A percentile compares a stretch with the other conserved stretches of the same genome.
Conservation (phyloP, 139 green algal genomes). For the Coccomyxa sp. region DNA sequence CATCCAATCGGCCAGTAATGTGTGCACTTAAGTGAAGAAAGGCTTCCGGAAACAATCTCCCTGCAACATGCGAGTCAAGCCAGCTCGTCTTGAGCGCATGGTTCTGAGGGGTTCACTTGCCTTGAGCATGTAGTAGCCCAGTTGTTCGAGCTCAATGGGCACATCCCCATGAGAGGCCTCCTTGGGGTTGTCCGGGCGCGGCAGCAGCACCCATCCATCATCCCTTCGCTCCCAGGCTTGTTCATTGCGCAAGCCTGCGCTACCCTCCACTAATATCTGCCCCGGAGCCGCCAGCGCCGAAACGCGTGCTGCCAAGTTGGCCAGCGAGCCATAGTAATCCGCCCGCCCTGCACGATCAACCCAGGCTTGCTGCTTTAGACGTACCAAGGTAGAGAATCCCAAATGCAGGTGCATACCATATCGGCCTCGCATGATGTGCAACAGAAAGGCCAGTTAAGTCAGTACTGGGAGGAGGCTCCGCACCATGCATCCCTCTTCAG, state of each 20-base stretch:
- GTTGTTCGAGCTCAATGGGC: constrained; percentile 24
- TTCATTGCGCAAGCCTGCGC: constrained; percentile 3
- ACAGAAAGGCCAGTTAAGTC: too few relatives aligned
- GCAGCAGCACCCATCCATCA: constrained; percentile 21
- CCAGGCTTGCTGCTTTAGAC: neutral
- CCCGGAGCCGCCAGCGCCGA: constrained; percentile 57
- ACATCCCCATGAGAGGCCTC: neutral
- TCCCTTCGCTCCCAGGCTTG: constrained; percentile 6
- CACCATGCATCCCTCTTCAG: neutral
- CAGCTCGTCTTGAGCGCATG: too few relatives aligned
- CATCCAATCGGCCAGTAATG: too few relatives aligned
- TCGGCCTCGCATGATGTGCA: too few relatives aligned
- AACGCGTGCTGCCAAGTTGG: constrained; percentile 74
- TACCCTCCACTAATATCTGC: constrained; percentile 61
- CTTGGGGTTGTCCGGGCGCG: neutral
- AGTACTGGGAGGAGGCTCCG: too few relatives aligned
- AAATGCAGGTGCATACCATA: neutral
- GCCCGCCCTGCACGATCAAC: constrained; percentile 43
- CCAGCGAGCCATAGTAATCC: constrained; percentile 77
- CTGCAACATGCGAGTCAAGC: too few relatives aligned
- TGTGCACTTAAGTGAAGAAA: too few relatives aligned
- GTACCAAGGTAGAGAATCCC: neutral
- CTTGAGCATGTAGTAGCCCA: constrained; percentile 53
- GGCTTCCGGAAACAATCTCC: too few relatives aligned
- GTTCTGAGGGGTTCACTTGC: neutral